These are phyloP conservation scores for Suzukiozyma palmioleophila DNA, from an alignment of 1,139 yeast genomes.

Conservation along the genomic window DNA sequence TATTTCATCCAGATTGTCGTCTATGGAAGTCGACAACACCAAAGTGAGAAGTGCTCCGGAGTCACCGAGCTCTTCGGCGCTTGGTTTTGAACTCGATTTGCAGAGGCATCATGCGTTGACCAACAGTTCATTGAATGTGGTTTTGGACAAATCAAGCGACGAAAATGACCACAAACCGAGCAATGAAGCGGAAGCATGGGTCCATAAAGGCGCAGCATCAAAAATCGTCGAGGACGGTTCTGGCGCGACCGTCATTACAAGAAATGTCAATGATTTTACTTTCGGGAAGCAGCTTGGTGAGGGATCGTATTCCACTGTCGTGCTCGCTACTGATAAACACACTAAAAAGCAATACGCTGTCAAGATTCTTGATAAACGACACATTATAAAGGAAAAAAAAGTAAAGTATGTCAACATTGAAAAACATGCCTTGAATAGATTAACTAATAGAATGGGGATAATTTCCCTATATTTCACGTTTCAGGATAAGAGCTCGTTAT, in stretches of 20 bases:
- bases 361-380: conserved; percentile 86
- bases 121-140: conserved; percentile 36
- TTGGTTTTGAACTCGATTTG: conserved; percentile 25
- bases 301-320: conserved; percentile 94
- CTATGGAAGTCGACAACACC: conserved; percentile 17
- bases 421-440: conserved; percentile 81
- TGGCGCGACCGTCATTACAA: conserved; percentile 32
- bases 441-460: conserved; percentile 70
- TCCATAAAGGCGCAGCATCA: conserved; percentile 37
- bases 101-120: conserved; percentile 22
- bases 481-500: conserved; percentile 83
- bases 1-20: conserved; percentile 28
- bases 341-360: conserved; percentile 80
- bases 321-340: conserved; percentile 75
- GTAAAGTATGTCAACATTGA: conserved; percentile 96
- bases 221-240: conserved; percentile 18
- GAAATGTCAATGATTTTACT: conserved; percentile 79
- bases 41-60: conserved; percentile 25
- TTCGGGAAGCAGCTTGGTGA: conserved; percentile 89
- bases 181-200: conserved; percentile 24
- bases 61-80: conserved; percentile 21
- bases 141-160: conserved; percentile 27
- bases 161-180: conserved; percentile 10
- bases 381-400: conserved; percentile 90
- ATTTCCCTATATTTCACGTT: conserved; percentile 88